Evolutionary conservation across 2,329 filamentous ascomycete genomes (phyloP).

Genomic region (Didymella keratinophila): DNA sequence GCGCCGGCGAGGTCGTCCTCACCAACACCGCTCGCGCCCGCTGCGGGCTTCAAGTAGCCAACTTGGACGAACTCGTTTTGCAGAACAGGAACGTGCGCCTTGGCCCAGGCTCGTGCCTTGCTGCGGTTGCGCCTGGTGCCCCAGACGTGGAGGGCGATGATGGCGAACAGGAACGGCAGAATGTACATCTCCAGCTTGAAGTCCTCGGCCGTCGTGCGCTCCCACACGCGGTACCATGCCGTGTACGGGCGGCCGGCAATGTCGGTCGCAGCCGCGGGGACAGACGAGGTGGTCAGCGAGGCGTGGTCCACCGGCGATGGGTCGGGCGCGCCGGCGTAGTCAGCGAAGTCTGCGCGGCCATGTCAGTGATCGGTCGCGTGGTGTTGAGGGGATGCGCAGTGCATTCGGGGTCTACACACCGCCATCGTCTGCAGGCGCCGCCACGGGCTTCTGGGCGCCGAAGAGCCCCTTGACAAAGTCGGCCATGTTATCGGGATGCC

Average conservation of each 20-base stretch:
- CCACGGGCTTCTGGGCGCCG: slow-evolving; percentile 70
- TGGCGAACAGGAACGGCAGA: slow-evolving; percentile 74
- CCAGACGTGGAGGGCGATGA: slow-evolving; percentile 81
- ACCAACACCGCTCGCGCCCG: slow-evolving; percentile 56
- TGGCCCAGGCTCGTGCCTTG: slow-evolving; percentile 82
- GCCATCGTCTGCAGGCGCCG: slow-evolving; percentile 70
- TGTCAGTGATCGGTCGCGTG: slow-evolving; percentile 19
- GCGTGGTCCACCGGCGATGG: slow-evolving; percentile 63
- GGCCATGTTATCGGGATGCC: slow-evolving; percentile 49
- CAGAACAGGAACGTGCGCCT: slow-evolving; percentile 74
- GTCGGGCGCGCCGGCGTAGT: slow-evolving; percentile 83
- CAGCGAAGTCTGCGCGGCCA: slow-evolving; percentile 79
- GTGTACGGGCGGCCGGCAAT: slow-evolving; percentile 72
- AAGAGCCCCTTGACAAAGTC: slow-evolving; percentile 72
- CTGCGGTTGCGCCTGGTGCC: slow-evolving; percentile 80
- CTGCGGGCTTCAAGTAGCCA: slow-evolving; percentile 69
- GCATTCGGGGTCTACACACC: slow-evolving; percentile 59
- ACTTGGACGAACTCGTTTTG: slow-evolving; percentile 85
- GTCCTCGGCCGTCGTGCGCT: slow-evolving; percentile 82
- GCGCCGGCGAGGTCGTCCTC: slow-evolving; percentile 49
- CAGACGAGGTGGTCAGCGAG: slow-evolving; percentile 49
- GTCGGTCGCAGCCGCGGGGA: slow-evolving; percentile 49
- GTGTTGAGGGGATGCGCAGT: slow-evolving; percentile 20
- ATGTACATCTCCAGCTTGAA: slow-evolving; percentile 90
- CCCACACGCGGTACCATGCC: slow-evolving; percentile 96